A percentile compares a stretch with the other conserved stretches of the same genome.
Conservation (phyloP, 169 alveolate species). For the Toxoplasma gondii region DNA sequence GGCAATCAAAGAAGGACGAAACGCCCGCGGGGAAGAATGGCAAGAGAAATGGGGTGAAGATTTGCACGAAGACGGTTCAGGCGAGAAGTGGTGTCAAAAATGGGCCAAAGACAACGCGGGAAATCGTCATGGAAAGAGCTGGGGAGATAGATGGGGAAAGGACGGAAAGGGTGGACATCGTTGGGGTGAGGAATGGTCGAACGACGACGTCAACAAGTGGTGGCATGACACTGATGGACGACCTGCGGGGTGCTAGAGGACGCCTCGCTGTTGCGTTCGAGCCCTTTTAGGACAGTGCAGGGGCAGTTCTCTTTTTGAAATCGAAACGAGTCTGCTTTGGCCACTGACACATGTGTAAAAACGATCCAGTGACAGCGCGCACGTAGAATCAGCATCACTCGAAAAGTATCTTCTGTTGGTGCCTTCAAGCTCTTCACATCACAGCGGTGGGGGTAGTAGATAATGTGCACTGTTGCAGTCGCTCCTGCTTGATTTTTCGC, state of each 20-base stretch:
- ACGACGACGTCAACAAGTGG: constrained; percentile 62
- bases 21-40: constrained; percentile 36
- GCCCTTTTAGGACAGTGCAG: too few relatives aligned
- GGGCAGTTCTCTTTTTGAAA: too few relatives aligned
- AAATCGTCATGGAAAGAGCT: constrained; percentile 46
- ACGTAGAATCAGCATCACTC: too few relatives aligned
- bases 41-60: constrained; percentile 65
- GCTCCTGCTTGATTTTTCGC: too few relatives aligned
- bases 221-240: constrained; percentile 62
- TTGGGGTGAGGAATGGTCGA: constrained; percentile 68
- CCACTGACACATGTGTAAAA: too few relatives aligned
- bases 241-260: constrained; percentile 60
- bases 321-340: too few relatives aligned
- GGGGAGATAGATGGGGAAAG: constrained; percentile 70
- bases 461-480: too few relatives aligned
- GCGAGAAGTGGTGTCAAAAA: constrained; percentile 48
- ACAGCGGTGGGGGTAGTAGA: too few relatives aligned
- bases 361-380: too few relatives aligned
- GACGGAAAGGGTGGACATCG: constrained; percentile 63
- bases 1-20: constrained; percentile 39
- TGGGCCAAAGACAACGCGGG: background rate
- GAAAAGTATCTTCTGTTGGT: too few relatives aligned
- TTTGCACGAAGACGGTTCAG: constrained; percentile 44
- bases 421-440: too few relatives aligned
- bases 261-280: background rate